phyloP scores from a whole-genome alignment of 352 stramenopile genomes.

The Phytopythium vexans region DNA sequence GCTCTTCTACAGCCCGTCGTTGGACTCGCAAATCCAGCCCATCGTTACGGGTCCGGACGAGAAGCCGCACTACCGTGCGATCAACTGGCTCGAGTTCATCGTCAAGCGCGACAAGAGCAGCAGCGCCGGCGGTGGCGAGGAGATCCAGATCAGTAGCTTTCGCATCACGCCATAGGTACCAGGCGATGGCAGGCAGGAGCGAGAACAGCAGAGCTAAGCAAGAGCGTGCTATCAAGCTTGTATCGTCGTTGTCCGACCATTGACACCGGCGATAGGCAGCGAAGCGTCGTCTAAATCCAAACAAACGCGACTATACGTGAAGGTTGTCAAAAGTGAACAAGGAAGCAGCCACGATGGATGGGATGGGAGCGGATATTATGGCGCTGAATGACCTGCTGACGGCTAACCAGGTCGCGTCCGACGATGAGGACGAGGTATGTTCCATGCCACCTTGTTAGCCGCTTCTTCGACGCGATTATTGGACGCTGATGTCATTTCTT shows the following conservation, averaged over 20 bases:
- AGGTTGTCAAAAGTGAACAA: not conserved
- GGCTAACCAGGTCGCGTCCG: constrained; percentile 15
- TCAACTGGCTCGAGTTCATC: constrained; percentile 90
- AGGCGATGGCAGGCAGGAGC: no score
- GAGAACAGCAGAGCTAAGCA: no score
- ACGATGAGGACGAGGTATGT: constrained; percentile 23
- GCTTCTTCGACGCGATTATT: not conserved
- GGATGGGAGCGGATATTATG: constrained; percentile 24
- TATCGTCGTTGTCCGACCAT: no score
- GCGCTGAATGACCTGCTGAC: constrained; percentile 31
- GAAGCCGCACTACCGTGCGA: constrained; percentile 57
- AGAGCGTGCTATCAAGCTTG: no score
- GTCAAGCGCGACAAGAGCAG: constrained; percentile 72
- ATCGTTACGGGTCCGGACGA: constrained; percentile 40
- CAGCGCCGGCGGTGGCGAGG: no score
- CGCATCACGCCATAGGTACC: no score
- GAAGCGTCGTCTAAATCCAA: no score
- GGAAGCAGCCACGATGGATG: constrained; percentile 17
- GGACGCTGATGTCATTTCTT: not conserved
- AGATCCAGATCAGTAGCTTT: no score
- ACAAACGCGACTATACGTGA: no score
- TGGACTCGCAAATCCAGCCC: constrained; percentile 54
- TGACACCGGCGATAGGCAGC: no score
- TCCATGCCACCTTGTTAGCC: not conserved
- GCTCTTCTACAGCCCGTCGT: constrained; percentile 77